These are phyloP conservation scores for Lentinula raphanica DNA, from an alignment of 768 basidiomycete species.

Conservation along the genomic window DNA sequence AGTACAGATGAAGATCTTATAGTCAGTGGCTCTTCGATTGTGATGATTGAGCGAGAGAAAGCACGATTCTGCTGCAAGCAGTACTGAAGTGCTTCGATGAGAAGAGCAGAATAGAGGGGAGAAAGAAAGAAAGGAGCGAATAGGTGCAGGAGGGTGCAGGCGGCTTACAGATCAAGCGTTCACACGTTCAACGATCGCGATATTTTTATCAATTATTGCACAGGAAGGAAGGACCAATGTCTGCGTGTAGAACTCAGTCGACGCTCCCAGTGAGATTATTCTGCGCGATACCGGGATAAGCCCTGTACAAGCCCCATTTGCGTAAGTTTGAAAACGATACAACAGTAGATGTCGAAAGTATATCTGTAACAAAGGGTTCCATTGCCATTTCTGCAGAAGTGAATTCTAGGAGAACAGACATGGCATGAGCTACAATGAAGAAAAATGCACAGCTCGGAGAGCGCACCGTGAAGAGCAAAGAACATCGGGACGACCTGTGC, in stretches of 20 bases:
- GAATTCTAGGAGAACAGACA: conserved; percentile 12
- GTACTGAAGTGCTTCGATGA: no score
- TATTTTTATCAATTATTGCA: no score
- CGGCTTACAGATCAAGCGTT: neutral
- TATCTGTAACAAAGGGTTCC: conserved; percentile 9
- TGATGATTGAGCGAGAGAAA: no score
- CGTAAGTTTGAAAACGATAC: conserved; percentile 22
- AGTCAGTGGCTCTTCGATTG: no score
- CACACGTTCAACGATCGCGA: neutral
- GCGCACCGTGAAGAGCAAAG: conserved; percentile 35
- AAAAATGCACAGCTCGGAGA: conserved; percentile 1
- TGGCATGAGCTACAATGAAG: neutral
- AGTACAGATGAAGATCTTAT: no score
- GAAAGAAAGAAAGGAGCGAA: no score
- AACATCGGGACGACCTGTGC: conserved; percentile 31
- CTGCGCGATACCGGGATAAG: conserved; percentile 43
- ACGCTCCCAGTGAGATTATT: conserved; percentile 12
- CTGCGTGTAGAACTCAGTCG: neutral
- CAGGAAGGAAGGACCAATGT: no score
- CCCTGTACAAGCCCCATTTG: conserved; percentile 40
- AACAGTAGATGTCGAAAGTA: conserved; percentile 11
- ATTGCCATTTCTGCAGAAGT: conserved; percentile 12
- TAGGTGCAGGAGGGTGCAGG: no score
- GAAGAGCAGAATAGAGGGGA: no score
- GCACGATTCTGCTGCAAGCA: no score